Base-by-base conservation (phyloP, 2,329 filamentous ascomycete species). In the Xylariomycetidae sp. region DNA sequence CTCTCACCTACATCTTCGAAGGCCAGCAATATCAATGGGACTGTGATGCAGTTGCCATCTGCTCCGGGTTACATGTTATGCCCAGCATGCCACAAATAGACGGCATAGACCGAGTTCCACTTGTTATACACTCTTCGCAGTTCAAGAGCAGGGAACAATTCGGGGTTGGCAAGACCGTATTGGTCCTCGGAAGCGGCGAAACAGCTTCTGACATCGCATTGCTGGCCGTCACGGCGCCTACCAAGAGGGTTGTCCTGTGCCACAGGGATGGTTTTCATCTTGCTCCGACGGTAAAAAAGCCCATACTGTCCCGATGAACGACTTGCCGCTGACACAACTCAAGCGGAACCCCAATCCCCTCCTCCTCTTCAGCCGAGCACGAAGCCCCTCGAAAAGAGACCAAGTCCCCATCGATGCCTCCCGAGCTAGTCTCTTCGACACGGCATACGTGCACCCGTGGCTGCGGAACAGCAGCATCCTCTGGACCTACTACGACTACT, bases 341-440 rank as follows among this genome's bases (percentile, higher is more conserved):
- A 28, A 53, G 51, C 43, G 42, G 26, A 54, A 54, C 22, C 49
- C 50, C 5, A 50, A 46, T 19, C 51, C 51, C 6, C 39, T 17
- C 25, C 29, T 48, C 7, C 40, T 49, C 19, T 38, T 56, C 5
- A 38, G 43, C 7, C 28, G 47, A 31, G 39, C 34, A 12, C 39
- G 38, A 23, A 42, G 39, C 13, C 35, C 37, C 10, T 29, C 44
- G 6, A 42, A 45, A n/a, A 40, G 42, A 2, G 58, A 53, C 7
- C 67, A 66, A 28, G 67, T 69, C 24, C 67, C 68, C 0, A 58
- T 68, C 10, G 68, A 72, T 40, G 59, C 62, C 3, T 61, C 62
- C 1, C 55, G 64, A 2, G 67, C 66, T 8, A 69, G 65, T 34
- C 47, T 72, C 5, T 71, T 73, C 38, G 68, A 72, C 39, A 71